phyloP scores from a whole-genome alignment of 31 red algal species.

The Asparagopsis taxiformis region DNA sequence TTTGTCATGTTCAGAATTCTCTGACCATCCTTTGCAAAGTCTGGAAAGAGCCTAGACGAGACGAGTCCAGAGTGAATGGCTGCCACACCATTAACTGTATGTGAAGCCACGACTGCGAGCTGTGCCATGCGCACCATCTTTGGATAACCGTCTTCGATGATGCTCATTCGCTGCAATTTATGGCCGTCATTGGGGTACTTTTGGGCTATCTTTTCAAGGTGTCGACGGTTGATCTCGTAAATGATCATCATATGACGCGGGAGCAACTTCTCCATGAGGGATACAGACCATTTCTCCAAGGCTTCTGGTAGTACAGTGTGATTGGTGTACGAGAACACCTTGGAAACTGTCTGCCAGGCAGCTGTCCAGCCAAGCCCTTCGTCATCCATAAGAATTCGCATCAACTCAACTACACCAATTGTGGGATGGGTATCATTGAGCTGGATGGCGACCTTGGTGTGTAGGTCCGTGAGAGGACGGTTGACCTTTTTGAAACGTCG shows the following conservation, averaged over 20 bases:
- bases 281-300: conserved; percentile 97
- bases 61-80: conserved; percentile 91
- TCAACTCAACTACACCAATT: conserved; percentile 95
- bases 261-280: conserved; percentile 92
- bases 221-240: conserved; percentile 95
- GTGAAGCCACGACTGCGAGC: conserved; percentile 94
- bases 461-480: conserved; percentile 80
- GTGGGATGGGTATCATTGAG: conserved; percentile 99
- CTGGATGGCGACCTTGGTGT: conserved; percentile 90
- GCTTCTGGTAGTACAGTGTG: conserved; percentile 99
- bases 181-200: conserved; percentile 88
- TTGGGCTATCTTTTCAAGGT: conserved; percentile 70
- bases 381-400: conserved; percentile 93
- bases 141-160: conserved; percentile 98
- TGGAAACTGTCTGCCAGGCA: conserved; percentile 78
- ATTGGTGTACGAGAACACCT: conserved; percentile 99
- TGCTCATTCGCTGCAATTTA: conserved; percentile 85
- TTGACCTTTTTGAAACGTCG: conserved; percentile 78
- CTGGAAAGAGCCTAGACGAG: conserved; percentile 84
- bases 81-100: conserved; percentile 98
- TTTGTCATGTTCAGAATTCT: conserved; percentile 97
- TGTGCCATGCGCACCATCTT: conserved; percentile 99
- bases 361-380: conserved; percentile 92
- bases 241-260: conserved; percentile 98
- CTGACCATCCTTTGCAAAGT: conserved; percentile 83